Evolutionary conservation across 176 grass and related monocot genomes (phyloP), one percentile per base, ranked within the genome.

Genomic region (Oryza punctata): DNA sequence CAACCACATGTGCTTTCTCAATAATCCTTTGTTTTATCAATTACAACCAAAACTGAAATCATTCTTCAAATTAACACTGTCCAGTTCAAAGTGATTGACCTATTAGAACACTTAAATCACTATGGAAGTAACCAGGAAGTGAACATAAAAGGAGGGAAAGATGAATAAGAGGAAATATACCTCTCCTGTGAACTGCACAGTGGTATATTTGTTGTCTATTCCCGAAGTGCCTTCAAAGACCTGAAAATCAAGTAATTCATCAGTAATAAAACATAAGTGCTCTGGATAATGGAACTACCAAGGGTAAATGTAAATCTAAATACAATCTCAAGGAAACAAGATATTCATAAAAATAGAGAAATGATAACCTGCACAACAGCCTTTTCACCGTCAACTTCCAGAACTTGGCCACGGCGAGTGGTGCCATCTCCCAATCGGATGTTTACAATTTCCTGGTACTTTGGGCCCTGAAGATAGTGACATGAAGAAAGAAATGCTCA

Each of bases 401-500:
- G 81, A 60, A 99, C 97, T 86, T 99, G 97, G 89, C 97, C 97
- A 94, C 97, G 97, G 59, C 97, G 90, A 67, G 83, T 99, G 65
- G 88, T 92, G 37, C 97, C 97, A 92, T 99, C 97, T 89, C 97
- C 97, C 49, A 99, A 79, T 33, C 91, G 88, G 33, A 99, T 99
- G 86, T 99, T 99, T 57, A 99, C 97, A 94, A 99, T 99, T 83
- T 99, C 97, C 81, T 99, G 97, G 73, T 87, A 99, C 71, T 96
- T 99, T 15, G 97, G 97, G 33, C 97, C 97, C 97, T 99, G 77
- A 72, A 91, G 73, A 65, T 38, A n/a, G 12, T 66, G 67, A 82
- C 25, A 41, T 33, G 32, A 66, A 78, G 41, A 81, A 84, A 87
- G 70, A 19, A 60, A 76, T 19, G 69, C 30, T 71, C 9, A 75